Percentiles rank a stretch among this genome's conserved stretches.
Conservation (phyloP, 1,139 yeast genomes). For the Wickerhamiella pararugosa region DNA sequence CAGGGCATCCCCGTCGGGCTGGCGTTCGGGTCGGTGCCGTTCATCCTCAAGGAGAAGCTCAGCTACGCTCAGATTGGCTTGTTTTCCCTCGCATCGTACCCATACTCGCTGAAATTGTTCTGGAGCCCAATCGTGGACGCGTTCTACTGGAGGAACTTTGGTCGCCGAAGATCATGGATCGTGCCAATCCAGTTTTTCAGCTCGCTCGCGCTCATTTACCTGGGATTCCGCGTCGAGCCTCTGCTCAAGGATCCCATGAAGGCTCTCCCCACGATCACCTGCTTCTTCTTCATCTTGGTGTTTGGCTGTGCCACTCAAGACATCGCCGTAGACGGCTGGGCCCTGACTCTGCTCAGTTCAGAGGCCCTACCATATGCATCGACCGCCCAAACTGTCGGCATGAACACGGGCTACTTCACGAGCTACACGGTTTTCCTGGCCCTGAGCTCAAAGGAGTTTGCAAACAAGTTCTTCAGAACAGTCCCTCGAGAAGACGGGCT, state of each 20-base stretch:
- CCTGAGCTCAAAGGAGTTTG: slow-evolving; percentile 81
- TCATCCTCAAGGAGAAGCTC: slow-evolving; percentile 62
- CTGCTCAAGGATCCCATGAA: slow-evolving; percentile 42
- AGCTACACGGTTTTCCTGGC: slow-evolving; percentile 87
- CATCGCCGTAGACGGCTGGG: slow-evolving; percentile 99
- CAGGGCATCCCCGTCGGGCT: slow-evolving; percentile 96
- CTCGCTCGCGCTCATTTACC: slow-evolving; percentile 46
- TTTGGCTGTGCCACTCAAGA: slow-evolving; percentile 95
- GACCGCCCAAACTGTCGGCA: slow-evolving; percentile 92
- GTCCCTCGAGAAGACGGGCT: slow-evolving; percentile 51
- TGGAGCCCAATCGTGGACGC: slow-evolving; percentile 98
- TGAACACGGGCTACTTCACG: slow-evolving; percentile 82
- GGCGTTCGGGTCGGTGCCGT: slow-evolving; percentile 94
- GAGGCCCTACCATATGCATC: slow-evolving; percentile 84
- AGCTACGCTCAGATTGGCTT: slow-evolving; percentile 85
- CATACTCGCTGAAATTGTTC: slow-evolving; percentile 75
- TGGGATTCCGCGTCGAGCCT: slow-evolving; percentile 47
- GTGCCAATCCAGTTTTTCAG: slow-evolving; percentile 76
- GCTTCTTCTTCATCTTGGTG: slow-evolving; percentile 58
- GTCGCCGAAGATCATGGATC: slow-evolving; percentile 88
- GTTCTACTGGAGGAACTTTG: slow-evolving; percentile 47
- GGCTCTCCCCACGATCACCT: slow-evolving; percentile 41
- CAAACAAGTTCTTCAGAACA: slow-evolving; percentile 62
- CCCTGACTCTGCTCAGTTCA: slow-evolving; percentile 67
- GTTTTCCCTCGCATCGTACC: slow-evolving; percentile 84